phyloP scores from a whole-genome alignment of 2,329 filamentous ascomycete species.

The Pyrenophora seminiperda region DNA sequence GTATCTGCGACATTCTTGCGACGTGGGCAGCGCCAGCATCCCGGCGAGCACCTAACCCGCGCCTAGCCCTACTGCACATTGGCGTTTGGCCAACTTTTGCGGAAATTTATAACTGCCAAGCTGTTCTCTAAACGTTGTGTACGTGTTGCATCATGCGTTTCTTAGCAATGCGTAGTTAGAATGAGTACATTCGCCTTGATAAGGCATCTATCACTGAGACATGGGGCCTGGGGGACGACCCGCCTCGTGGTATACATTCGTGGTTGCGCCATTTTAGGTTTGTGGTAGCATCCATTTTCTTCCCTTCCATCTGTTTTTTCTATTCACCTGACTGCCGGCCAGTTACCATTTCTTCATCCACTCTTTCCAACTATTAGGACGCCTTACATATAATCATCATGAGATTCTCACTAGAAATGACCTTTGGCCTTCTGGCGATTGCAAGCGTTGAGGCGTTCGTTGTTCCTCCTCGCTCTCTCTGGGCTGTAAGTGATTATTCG shows the following conservation, averaged over 20 bases:
- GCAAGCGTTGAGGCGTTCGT: slow-evolving; percentile 30
- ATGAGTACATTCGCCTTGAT: slow-evolving; percentile 3
- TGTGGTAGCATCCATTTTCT: background rate
- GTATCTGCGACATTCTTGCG: slow-evolving; percentile 20
- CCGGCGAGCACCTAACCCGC: slow-evolving; percentile 5
- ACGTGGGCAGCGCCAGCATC: slow-evolving; percentile 19
- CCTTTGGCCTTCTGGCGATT: slow-evolving; percentile 27
- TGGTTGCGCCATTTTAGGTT: background rate
- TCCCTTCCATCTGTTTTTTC: background rate
- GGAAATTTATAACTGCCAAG: slow-evolving; percentile 2
- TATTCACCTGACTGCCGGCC: slow-evolving; percentile 22
- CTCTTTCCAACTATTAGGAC: background rate
- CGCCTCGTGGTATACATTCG: slow-evolving; percentile 1
- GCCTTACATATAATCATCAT: slow-evolving; percentile 20
- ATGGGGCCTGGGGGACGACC: background rate
- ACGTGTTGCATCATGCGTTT: slow-evolving; percentile 27
- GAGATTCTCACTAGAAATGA: slow-evolving; percentile 28
- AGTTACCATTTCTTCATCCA: slow-evolving; percentile 11
- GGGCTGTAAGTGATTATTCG: slow-evolving; percentile 25
- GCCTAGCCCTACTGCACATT: slow-evolving; percentile 13
- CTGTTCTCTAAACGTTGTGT: slow-evolving; percentile 16
- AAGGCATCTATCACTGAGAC: slow-evolving; percentile 13
- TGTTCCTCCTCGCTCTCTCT: slow-evolving; percentile 21
- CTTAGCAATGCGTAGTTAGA: slow-evolving; percentile 4
- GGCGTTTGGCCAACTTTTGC: slow-evolving; percentile 15